phyloP scores from a whole-genome alignment of 1,284 basidiomycete genomes.

The Ganoderma meredithae region DNA sequence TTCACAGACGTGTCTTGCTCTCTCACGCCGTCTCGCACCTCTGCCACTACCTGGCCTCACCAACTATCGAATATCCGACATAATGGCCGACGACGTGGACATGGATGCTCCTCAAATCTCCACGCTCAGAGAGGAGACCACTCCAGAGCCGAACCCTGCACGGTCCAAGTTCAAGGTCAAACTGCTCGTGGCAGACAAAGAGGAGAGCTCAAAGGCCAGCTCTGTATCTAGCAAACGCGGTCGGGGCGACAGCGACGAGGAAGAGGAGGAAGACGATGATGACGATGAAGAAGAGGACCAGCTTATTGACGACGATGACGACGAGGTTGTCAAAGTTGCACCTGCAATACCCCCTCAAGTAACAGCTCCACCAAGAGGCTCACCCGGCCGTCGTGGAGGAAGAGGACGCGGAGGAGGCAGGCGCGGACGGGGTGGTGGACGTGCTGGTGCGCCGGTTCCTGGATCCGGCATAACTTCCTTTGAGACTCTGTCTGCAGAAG shows the following conservation, averaged over 20 bases:
- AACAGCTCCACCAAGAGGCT: conserved; percentile 28
- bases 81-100: conserved; percentile 49
- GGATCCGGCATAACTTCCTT: conserved; percentile 30
- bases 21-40: neutral
- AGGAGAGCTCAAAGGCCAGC: conserved; percentile 41
- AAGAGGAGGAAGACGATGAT: conserved; percentile 66
- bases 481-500: conserved; percentile 32
- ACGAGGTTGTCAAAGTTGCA: conserved; percentile 42
- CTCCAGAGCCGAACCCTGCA: conserved; percentile 61
- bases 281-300: conserved; percentile 72
- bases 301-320: conserved; percentile 76
- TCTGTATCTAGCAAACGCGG: conserved; percentile 39
- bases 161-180: conserved; percentile 58
- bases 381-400: conserved; percentile 35
- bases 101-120: conserved; percentile 85
- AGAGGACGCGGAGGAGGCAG: conserved; percentile 34
- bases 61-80: conserved; percentile 12
- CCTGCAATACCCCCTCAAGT: conserved; percentile 43
- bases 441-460: conserved; percentile 27
- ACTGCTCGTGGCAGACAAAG: conserved; percentile 55
- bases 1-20: neutral
- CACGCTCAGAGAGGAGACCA: conserved; percentile 72
- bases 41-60: neutral
- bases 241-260: conserved; percentile 49
- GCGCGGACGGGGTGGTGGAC: conserved; percentile 26